phyloP scores from a whole-genome alignment of 2,329 filamentous ascomycete genomes.

The Alternaria tenuissima region DNA sequence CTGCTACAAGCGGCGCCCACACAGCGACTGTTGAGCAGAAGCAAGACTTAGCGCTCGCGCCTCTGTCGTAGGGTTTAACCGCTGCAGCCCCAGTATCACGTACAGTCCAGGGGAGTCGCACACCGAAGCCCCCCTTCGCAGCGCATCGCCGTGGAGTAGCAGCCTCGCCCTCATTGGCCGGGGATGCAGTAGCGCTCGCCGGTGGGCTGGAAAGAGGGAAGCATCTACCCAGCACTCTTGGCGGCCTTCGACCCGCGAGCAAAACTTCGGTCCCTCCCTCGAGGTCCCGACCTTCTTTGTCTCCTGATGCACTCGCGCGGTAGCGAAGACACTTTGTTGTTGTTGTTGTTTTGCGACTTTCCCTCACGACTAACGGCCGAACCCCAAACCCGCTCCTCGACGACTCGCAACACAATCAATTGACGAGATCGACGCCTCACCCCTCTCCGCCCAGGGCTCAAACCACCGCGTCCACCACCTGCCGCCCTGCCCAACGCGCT shows the following conservation, averaged over 20 bases:
- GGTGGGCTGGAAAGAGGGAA: slow-evolving; percentile 21
- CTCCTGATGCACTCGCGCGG: slow-evolving; percentile 18
- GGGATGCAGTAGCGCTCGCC: slow-evolving; percentile 25
- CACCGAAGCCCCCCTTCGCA: slow-evolving; percentile 9
- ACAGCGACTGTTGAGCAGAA: slow-evolving; percentile 14
- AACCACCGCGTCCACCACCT: slow-evolving; percentile 6
- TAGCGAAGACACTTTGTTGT: slow-evolving; percentile 9
- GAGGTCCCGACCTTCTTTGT: slow-evolving; percentile 12
- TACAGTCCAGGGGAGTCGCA: slow-evolving; percentile 5
- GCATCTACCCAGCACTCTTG: slow-evolving; percentile 23
- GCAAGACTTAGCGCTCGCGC: slow-evolving; percentile 11
- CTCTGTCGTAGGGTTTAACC: slow-evolving; percentile 6
- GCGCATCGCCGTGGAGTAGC: slow-evolving; percentile 22
- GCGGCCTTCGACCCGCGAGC: slow-evolving; percentile 21
- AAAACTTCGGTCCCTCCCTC: slow-evolving; percentile 25
- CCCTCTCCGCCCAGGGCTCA: slow-evolving; percentile 9
- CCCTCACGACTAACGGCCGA: slow-evolving; percentile 21
- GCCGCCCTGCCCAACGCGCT: slow-evolving; percentile 4
- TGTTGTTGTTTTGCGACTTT: slow-evolving; percentile 14
- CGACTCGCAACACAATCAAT: background rate
- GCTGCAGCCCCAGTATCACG: slow-evolving; percentile 11
- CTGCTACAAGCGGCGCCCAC: slow-evolving; percentile 2
- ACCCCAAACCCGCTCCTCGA: background rate
- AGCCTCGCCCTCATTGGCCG: slow-evolving; percentile 20
- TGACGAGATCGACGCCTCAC: slow-evolving; percentile 1